Evolutionary conservation across 371 early-diverging fungal species (phyloP).

Genomic region (Circinella minor): DNA sequence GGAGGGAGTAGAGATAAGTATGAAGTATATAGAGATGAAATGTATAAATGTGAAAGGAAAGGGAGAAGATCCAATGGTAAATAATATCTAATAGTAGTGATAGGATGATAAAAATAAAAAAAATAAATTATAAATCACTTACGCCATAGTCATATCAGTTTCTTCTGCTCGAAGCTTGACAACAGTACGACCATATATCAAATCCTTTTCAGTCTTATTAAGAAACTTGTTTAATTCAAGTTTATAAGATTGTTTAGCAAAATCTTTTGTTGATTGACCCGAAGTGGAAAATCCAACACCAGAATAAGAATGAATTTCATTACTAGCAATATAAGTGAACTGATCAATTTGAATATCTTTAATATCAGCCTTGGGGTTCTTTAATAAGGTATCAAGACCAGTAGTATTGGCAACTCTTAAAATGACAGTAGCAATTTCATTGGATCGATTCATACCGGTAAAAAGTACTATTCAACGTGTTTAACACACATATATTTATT

Average conservation of each 20-base stretch:
- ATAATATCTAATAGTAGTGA: neutral
- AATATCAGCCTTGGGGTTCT: conserved; percentile 17
- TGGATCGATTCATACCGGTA: conserved; percentile 40
- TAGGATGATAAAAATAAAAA: no score
- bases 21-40: no score
- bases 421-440: conserved; percentile 33
- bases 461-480: conserved; percentile 25
- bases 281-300: conserved; percentile 46
- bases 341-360: conserved; percentile 19
- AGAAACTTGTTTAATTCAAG: conserved; percentile 43
- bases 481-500: neutral
- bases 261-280: conserved; percentile 53
- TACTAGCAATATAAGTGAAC: conserved; percentile 45
- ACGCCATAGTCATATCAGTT: conserved; percentile 51
- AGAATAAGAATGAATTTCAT: conserved; percentile 42
- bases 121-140: conserved; percentile 12
- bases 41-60: no score
- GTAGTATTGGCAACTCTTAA: conserved; percentile 19
- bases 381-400: conserved; percentile 18
- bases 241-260: conserved; percentile 56
- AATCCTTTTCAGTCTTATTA: conserved; percentile 24
- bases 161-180: conserved; percentile 54
- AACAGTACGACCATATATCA: conserved; percentile 43
- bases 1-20: no score
- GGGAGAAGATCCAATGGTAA: no score